These are phyloP conservation scores for Alternaria postmessia DNA, from an alignment of 2,329 filamentous ascomycete genomes.

Conservation along the genomic window DNA sequence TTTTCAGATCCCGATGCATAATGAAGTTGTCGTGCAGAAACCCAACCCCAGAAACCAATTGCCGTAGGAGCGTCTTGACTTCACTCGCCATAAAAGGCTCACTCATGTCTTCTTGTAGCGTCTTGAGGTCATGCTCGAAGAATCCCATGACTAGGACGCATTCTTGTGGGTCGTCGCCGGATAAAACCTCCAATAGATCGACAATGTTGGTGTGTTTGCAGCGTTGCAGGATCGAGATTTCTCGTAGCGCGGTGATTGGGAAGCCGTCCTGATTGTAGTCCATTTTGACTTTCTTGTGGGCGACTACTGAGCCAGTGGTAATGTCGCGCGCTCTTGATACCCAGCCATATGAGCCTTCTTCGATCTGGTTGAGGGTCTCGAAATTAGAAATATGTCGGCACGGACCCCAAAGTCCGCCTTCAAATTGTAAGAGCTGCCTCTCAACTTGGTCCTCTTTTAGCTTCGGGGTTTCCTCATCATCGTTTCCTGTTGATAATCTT, in stretches of 20 bases:
- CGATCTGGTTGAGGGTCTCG: conserved; percentile 93
- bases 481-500: conserved; percentile 65
- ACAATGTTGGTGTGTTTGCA: conserved; percentile 86
- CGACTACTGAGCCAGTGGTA: conserved; percentile 80
- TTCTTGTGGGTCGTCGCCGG: conserved; percentile 71
- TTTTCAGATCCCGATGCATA: conserved; percentile 60
- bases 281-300: conserved; percentile 92
- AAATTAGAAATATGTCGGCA: conserved; percentile 86
- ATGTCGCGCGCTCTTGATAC: conserved; percentile 84
- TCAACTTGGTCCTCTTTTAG: conserved; percentile 42
- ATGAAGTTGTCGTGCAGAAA: conserved; percentile 93
- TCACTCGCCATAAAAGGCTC: conserved; percentile 93
- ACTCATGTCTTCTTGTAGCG: conserved; percentile 90
- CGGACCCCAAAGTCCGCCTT: conserved; percentile 71
- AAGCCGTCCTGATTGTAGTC: conserved; percentile 78
- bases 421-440: conserved; percentile 74
- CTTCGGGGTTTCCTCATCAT: conserved; percentile 26
- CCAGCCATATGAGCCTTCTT: conserved; percentile 96
- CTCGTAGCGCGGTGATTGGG: conserved; percentile 88
- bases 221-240: conserved; percentile 89
- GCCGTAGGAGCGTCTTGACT: conserved; percentile 86
- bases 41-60: conserved; percentile 79
- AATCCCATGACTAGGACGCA: conserved; percentile 97
- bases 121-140: conserved; percentile 94
- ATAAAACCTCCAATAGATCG: conserved; percentile 80